Conservation (phyloP, 2,329 filamentous ascomycete genomes). For the Camillea tinctor region DNA sequence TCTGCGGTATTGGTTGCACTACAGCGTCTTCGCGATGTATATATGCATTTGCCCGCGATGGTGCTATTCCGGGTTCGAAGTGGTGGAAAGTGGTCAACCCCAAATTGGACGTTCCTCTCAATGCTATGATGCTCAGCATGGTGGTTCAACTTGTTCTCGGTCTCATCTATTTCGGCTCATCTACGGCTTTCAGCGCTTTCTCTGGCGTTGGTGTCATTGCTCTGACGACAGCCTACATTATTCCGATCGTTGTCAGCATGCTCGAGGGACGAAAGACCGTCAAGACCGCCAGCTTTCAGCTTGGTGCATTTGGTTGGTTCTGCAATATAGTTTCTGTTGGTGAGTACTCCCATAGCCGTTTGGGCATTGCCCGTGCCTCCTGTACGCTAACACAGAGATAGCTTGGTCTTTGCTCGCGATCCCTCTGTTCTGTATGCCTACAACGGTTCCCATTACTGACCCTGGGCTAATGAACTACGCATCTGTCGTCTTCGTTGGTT, state of each 20-base stretch:
- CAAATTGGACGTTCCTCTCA: slow-evolving; percentile 63
- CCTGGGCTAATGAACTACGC: slow-evolving; percentile 68
- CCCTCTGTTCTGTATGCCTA: slow-evolving; percentile 73
- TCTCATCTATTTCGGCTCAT: slow-evolving; percentile 67
- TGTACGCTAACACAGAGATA: slow-evolving; percentile 35
- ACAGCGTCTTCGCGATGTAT: slow-evolving; percentile 66
- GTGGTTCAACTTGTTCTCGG: slow-evolving; percentile 62
- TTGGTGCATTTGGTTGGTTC: slow-evolving; percentile 59
- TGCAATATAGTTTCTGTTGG: slow-evolving; percentile 65
- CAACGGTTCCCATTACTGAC: slow-evolving; percentile 56
- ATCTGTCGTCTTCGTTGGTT: slow-evolving; percentile 69
- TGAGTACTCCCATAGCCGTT: slow-evolving; percentile 38
- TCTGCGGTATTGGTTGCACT: slow-evolving; percentile 69
- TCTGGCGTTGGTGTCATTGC: slow-evolving; percentile 69
- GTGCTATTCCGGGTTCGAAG: slow-evolving; percentile 63
- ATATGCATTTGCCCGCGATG: slow-evolving; percentile 70
- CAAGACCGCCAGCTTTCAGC: slow-evolving; percentile 55
- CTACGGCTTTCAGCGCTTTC: slow-evolving; percentile 71
- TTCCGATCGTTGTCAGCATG: slow-evolving; percentile 64
- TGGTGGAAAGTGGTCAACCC: slow-evolving; percentile 62
- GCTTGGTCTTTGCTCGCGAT: slow-evolving; percentile 68
- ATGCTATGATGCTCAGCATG: slow-evolving; percentile 73
- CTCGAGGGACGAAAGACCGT: slow-evolving; percentile 60
- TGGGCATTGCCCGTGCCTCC: slow-evolving; percentile 4
- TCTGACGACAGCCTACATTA: slow-evolving; percentile 66